A percentile compares a stretch with the other conserved stretches of the same genome.
These are phyloP conservation scores for Pseudonitzschia multiseries DNA, from an alignment of 108 stramenopile species.

Conservation along the genomic window DNA sequence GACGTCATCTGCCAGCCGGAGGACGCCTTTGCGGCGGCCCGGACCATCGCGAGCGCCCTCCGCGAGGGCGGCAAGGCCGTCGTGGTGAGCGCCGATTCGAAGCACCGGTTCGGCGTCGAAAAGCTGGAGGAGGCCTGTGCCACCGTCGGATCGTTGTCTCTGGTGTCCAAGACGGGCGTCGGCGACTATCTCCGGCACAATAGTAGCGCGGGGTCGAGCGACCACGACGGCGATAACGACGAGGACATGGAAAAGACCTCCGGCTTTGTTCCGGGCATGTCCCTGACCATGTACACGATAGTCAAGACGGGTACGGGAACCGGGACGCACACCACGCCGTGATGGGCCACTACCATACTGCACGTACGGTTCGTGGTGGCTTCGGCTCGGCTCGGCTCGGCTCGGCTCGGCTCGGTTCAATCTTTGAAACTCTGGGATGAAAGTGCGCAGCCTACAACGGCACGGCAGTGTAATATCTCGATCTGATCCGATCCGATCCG, in stretches of 20 bases:
- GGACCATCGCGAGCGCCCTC: constrained; percentile 63
- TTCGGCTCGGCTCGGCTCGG: too few species aligned
- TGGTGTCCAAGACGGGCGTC: neutral
- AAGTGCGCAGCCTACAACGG: too few species aligned
- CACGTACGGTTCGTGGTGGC: too few species aligned
- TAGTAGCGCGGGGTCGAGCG: too few species aligned
- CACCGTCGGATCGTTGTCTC: constrained; percentile 29
- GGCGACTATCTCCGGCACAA: too few species aligned
- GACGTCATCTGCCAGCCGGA: constrained; percentile 82
- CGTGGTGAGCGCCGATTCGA: constrained; percentile 70
- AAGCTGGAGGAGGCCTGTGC: constrained; percentile 62
- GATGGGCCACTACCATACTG: neutral
- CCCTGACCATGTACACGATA: constrained; percentile 54
- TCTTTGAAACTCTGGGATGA: too few species aligned
- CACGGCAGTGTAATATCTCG: too few species aligned
- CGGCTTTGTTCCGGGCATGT: constrained; percentile 77
- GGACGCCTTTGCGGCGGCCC: constrained; percentile 73
- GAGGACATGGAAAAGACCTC: constrained; percentile 48
- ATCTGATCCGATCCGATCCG: too few species aligned
- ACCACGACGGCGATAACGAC: constrained; percentile 15
- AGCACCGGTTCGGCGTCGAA: constrained; percentile 85
- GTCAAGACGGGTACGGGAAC: constrained; percentile 15
- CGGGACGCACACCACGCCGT: too few species aligned
- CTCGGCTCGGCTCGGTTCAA: too few species aligned
- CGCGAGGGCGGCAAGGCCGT: constrained; percentile 52